These are phyloP conservation scores for Auxenochlorella pyrenoidosa DNA, from an alignment of 139 green algal genomes.

Conservation along the genomic window DNA sequence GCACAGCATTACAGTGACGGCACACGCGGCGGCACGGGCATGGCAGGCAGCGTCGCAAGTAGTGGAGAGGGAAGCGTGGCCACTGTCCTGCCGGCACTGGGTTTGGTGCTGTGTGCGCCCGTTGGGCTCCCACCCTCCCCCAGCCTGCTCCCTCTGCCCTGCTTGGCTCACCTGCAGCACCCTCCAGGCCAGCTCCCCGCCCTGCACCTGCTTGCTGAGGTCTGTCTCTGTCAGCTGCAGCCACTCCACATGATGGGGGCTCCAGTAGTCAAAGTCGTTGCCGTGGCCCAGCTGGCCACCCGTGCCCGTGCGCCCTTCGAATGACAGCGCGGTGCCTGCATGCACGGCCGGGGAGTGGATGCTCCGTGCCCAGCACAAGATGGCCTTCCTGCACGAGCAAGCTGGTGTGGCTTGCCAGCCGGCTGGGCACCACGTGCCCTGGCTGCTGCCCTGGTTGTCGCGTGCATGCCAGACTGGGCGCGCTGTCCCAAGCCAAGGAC, in stretches of 20 bases:
- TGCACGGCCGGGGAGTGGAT: not conserved
- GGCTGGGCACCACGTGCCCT: not conserved
- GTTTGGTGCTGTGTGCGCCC: not conserved
- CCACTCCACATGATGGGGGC: constrained; percentile 40
- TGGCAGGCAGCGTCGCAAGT: not conserved
- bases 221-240: constrained; percentile 21
- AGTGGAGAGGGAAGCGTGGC: not conserved
- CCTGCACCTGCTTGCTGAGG: not conserved
- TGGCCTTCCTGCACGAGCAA: too few relatives aligned
- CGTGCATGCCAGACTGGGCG: too few relatives aligned
- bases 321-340: constrained; percentile 38
- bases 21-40: too few relatives aligned
- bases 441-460: too few relatives aligned
- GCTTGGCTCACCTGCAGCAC: constrained; percentile 20
- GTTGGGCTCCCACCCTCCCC: not conserved
- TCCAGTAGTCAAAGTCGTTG: constrained; percentile 63
- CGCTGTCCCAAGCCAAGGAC: not conserved
- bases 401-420: not conserved
- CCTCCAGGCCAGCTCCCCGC: constrained; percentile 31
- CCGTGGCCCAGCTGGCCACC: constrained; percentile 63
- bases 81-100: not conserved
- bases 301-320: constrained; percentile 35
- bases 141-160: not conserved
- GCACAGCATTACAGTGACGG: not conserved
- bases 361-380: too few relatives aligned